Evolutionary conservation across 164 flowering plant species (phyloP), one percentile per base, ranked within the genome.

Genomic region (Euptelea pleiosperma): DNA sequence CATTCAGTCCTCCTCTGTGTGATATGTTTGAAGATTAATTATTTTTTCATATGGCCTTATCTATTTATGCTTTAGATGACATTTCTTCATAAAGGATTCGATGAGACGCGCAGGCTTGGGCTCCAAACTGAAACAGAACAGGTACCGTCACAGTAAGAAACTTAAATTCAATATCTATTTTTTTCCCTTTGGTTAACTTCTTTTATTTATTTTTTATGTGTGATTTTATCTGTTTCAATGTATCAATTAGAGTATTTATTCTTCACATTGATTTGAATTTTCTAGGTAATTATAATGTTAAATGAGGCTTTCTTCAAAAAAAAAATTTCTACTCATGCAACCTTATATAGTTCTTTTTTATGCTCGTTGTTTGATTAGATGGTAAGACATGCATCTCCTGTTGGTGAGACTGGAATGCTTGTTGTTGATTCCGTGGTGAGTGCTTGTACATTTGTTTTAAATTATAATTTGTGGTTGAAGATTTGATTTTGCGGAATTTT

Each of bases 391-490:
- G 89, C 96, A 58, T 84, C 96, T 69, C 83, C 85, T 48, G 67
- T 53, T 8, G 79, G 73, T 35, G 98, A 92, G 79, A 92, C 98
- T 63, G 98, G 98, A 71, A 89, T 92, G 96, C 91, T 92, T 62
- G 96, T 92, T 66, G 90, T 87, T 64, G 96, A 92, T 64, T 82
- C 95, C 67, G 93, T 86, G 82, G 98, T 92, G 49, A 84, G 91
- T 72, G 10, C 21, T 43, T 14, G 19, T 43, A 3, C 10, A 31
- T 56, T 29, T 12, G 9, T 15, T n/a, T 4, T n/a, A n/a, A n/a
- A n/a, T n/a, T n/a, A n/a, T n/a, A n/a, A n/a, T n/a, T n/a, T n/a
- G n/a, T n/a, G n/a, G n/a, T n/a, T n/a, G n/a, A n/a, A n/a, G n/a
- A n/a, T 15, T 30, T 52, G 29, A 7, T 39, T 67, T 26, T 14